Percentiles rank a stretch among this genome's conserved stretches.
These are phyloP conservation scores for Arthromyces matolae DNA, from an alignment of 768 basidiomycete species.

Conservation along the genomic window DNA sequence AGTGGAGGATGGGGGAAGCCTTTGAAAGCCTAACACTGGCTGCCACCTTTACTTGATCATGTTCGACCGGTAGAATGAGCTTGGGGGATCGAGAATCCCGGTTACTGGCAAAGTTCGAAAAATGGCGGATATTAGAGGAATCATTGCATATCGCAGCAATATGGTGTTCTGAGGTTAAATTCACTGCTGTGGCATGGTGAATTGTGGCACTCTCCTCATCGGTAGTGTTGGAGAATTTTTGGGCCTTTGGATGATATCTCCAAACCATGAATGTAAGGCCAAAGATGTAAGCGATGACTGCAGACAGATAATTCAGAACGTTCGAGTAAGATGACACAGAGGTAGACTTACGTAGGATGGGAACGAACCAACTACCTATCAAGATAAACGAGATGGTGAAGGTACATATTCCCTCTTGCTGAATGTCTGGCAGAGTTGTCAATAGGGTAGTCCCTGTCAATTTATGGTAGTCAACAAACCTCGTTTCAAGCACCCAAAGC, in stretches of 20 bases:
- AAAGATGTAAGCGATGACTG: constrained; percentile 9
- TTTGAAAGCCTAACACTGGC: constrained; percentile 16
- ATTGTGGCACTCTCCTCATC: constrained; percentile 10
- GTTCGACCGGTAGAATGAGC: background rate
- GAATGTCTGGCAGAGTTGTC: constrained; percentile 26
- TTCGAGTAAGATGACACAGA: background rate
- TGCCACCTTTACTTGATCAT: background rate
- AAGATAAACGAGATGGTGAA: constrained; percentile 46
- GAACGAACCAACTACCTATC: constrained; percentile 51
- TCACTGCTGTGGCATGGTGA: background rate
- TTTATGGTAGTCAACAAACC: constrained; percentile 24
- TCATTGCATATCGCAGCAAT: background rate
- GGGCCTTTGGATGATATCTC: background rate
- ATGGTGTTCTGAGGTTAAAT: background rate
- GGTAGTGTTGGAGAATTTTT: background rate
- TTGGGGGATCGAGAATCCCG: constrained; percentile 1
- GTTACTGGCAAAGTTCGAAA: constrained; percentile 5
- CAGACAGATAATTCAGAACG: background rate
- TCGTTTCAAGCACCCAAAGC: constrained; percentile 39
- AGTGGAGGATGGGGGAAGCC: constrained; percentile 11
- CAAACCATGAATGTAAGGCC: constrained; percentile 17
- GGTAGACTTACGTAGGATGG: constrained; percentile 41
- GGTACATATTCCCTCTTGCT: constrained; percentile 42
- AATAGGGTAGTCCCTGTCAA: background rate
- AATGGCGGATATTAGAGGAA: background rate